Evolutionary conservation across 116 monocot genomes (phyloP), one percentile per base, ranked within the genome.

Genomic region (Posidonia oceanica): DNA sequence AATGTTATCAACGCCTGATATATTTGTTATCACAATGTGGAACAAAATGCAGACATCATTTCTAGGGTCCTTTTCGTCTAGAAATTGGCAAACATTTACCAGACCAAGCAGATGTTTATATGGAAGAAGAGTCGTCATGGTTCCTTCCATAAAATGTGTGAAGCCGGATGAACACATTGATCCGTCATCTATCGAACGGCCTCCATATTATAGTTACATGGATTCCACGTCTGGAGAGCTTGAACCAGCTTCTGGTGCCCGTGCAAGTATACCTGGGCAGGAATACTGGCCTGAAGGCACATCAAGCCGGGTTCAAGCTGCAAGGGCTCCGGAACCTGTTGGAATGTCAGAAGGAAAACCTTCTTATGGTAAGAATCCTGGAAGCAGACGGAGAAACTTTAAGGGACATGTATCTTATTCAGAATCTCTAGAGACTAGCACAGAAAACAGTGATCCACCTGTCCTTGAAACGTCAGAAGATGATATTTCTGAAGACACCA

Each of bases 201-300:
- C 96, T 22, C 95, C 95, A 41, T 96, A 96, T 44, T 15, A 81
- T 62, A 61, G 59, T 54, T 96, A 91, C 40, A 61, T 84, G 78
- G 88, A 96, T 72, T 96, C 96, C 37, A 96, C 88, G 52, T 89
- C 97, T 22, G 91, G 91, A 14, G 82, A 89, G 83, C 92, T 92
- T 21, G 97, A 97, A 75, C 97, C 91, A 12, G 91, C 89, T 41
- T 86, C 85, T n/a, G 92, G 97, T 70, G 86, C 89, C 21, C 89
- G 92, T 14, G 89, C 92, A 18, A 89, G 87, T 73, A 87, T 97
- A 71, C 91, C 97, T 0, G 85, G 88, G 3, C 73, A 74, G 72
- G 92, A 97, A 13, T 97, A 85, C 71, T 97, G 97, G 91, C 97
- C 89, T n/a, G 96, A 96, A 79, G 96, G 96, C 40, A 91, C 96